Evolutionary conservation across 2,329 filamentous ascomycete genomes (phyloP), one percentile per base, ranked within the genome.

Genomic region (Penicillium sp.): DNA sequence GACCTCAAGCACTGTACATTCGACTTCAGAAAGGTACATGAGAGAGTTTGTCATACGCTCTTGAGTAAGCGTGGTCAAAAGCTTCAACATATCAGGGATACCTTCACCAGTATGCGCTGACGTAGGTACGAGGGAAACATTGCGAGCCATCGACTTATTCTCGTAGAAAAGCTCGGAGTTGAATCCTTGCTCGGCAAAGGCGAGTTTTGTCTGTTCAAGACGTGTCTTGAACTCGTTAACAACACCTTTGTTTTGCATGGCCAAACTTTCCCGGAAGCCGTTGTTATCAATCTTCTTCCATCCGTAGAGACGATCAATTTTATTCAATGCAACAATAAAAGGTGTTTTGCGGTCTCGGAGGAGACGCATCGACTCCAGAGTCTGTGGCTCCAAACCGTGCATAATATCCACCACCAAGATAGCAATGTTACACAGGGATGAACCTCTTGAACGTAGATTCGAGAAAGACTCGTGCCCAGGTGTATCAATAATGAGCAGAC

Each of bases 381-480:
- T 99, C 76, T 99, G 94, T 18, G 88, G 93, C 76, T 99, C 94
- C 47, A 99, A 84, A 71, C 95, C 95, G 83, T 99, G 94, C 94
- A 99, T 97, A 69, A 99, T 99, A 80, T 99, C 94, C 65, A 99
- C 93, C 43, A 99, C 95, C 64, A 99, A 80, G 71, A 99, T 99
- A 66, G 94, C 94, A 77, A 99, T 99, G 80, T 99, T 99, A 77
- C 95, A 99, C 58, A 99, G 89, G 14, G 92, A 97, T 42, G 94
- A 97, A 77, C 94, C 94, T 78, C 95, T 87, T 64, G 93, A 97
- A 69, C 95, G 89, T 63, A 99, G 79, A 77, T 99, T 99, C 62
- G 93, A 96, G 85, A 99, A 99, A 68, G 94, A 99, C 85, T 99
- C 94, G 91, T 99, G 94, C 79, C 94, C 94, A 68, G 94, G 95